A percentile compares a stretch with the other conserved stretches of the same genome.
These are phyloP conservation scores for Spergularia azorica DNA, from an alignment of 179 eudicot species.

Conservation along the genomic window DNA sequence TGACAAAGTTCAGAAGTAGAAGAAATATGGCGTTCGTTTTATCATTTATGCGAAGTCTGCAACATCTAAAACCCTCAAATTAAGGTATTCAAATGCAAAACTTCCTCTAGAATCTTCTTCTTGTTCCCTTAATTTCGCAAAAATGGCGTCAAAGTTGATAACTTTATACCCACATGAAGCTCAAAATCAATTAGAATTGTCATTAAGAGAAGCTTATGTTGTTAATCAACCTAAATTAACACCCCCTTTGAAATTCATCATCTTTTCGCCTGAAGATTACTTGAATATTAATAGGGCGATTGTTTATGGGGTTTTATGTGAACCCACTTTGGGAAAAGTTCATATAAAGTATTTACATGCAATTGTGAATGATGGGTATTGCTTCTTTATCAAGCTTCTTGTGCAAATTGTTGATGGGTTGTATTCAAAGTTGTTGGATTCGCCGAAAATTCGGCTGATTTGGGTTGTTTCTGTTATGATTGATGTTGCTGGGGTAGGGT, in stretches of 20 bases:
- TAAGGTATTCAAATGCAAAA: constrained; percentile 2
- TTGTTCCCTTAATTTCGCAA: background rate
- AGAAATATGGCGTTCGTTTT: too few species aligned
- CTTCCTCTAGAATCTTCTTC: background rate
- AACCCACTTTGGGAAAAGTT: constrained; percentile 49
- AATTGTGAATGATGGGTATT: constrained; percentile 73
- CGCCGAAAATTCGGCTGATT: constrained; percentile 56
- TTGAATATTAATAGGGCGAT: constrained; percentile 57
- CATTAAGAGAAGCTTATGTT: constrained; percentile 60
- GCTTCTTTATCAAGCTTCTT: constrained; percentile 47
- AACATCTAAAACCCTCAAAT: background rate
- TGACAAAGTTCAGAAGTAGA: too few species aligned
- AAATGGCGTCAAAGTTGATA: constrained; percentile 58
- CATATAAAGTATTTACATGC: constrained; percentile 76
- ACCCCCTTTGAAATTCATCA: constrained; percentile 60
- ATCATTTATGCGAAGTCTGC: too few species aligned
- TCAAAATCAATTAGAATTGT: constrained; percentile 48
- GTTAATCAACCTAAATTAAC: constrained; percentile 49
- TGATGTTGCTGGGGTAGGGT: constrained; percentile 63
- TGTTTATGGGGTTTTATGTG: constrained; percentile 63
- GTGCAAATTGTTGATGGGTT: constrained; percentile 55
- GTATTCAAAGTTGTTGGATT: constrained; percentile 55
- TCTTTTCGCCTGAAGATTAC: constrained; percentile 55
- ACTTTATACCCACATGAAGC: constrained; percentile 48
- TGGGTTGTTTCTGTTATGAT: constrained; percentile 69